These are phyloP conservation scores for Ogataea hybrid DNA, from an alignment of 1,139 yeast species.

Conservation along the genomic window DNA sequence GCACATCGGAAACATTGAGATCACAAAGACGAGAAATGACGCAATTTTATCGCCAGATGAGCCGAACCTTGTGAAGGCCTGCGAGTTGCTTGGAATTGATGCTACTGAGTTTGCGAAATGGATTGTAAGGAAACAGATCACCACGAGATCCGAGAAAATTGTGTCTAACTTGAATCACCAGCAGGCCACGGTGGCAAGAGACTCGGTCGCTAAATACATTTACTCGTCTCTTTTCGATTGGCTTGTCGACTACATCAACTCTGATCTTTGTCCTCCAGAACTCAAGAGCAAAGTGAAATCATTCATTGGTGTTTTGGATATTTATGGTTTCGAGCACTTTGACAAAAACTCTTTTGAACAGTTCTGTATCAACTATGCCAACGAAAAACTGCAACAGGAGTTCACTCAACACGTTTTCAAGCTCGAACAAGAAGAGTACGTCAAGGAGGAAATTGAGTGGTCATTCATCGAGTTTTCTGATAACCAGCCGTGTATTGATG, in stretches of 20 bases:
- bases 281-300: constrained; percentile 56
- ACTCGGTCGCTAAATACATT: constrained; percentile 92
- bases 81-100: constrained; percentile 83
- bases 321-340: constrained; percentile 96
- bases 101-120: constrained; percentile 77
- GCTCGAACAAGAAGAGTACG: constrained; percentile 93
- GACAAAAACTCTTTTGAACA: constrained; percentile 94
- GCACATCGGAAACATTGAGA: constrained; percentile 90
- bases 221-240: constrained; percentile 94
- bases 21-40: constrained; percentile 82
- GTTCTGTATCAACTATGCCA: constrained; percentile 96
- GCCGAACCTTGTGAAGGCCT: constrained; percentile 78
- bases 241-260: constrained; percentile 83
- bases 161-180: constrained; percentile 77
- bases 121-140: constrained; percentile 90
- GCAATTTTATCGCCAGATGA: constrained; percentile 84
- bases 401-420: constrained; percentile 97
- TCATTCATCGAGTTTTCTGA: constrained; percentile 94
- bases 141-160: constrained; percentile 90
- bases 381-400: constrained; percentile 96
- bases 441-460: constrained; percentile 94
- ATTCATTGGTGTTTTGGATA: constrained; percentile 96
- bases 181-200: constrained; percentile 91
- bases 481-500: constrained; percentile 94
- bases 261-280: constrained; percentile 76